These are phyloP conservation scores for Oryza australiensis DNA, from an alignment of 176 grass and related monocot genomes.

Conservation along the genomic window DNA sequence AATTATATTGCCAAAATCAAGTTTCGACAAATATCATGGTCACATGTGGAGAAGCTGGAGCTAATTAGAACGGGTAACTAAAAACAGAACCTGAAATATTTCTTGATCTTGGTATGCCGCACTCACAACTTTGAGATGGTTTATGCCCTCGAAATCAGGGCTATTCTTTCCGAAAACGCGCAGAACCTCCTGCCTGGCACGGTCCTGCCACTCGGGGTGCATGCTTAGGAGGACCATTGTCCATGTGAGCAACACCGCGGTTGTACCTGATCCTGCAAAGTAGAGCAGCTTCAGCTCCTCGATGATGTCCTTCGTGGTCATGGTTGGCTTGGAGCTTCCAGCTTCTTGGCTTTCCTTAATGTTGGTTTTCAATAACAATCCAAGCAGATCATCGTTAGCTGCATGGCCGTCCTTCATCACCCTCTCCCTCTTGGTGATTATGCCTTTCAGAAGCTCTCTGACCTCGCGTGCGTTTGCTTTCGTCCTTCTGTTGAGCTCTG, in stretches of 20 bases:
- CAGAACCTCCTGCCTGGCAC: conserved; percentile 60
- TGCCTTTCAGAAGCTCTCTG: conserved; percentile 20
- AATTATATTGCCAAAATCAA: too few relatives aligned
- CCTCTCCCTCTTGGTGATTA: conserved; percentile 54
- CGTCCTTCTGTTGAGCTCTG: conserved; percentile 41
- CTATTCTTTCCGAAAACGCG: conserved; percentile 35
- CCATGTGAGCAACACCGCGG: conserved; percentile 62
- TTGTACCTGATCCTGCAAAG: conserved; percentile 73
- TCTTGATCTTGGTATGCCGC: neutral
- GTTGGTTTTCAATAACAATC: conserved; percentile 59
- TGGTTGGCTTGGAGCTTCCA: conserved; percentile 35
- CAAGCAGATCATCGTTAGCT: conserved; percentile 45
- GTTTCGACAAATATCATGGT: too few relatives aligned
- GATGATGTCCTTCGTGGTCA: conserved; percentile 61
- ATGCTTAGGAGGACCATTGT: conserved; percentile 57
- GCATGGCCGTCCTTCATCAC: conserved; percentile 22
- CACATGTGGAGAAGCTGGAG: conserved; percentile 30
- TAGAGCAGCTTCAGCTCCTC: conserved; percentile 80
- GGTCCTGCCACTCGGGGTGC: conserved; percentile 57
- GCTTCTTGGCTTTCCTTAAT: conserved; percentile 22
- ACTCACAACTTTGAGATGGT: conserved; percentile 61
- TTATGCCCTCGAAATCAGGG: conserved; percentile 46
- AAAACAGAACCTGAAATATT: neutral
- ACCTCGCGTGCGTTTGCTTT: conserved; percentile 42
- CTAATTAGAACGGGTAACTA: neutral